A percentile compares a stretch with the other conserved stretches of the same genome.
Evolutionary conservation across 306 rosid species (phyloP).

Genomic region (Glycine tomentella): DNA sequence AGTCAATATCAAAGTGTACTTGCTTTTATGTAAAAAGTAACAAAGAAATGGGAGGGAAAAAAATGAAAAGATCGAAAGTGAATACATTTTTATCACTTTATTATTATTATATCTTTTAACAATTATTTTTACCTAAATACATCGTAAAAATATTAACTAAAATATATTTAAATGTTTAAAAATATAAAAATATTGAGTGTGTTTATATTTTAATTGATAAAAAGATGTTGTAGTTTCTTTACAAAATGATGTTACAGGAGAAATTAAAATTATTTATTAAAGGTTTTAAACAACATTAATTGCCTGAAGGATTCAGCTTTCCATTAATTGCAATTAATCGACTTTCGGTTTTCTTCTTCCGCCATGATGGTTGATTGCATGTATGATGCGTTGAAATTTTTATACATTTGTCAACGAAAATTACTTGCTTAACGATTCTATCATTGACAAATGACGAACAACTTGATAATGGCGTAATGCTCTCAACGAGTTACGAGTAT

Average conservation of each 20-base stretch:
- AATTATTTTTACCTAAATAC: too few species aligned
- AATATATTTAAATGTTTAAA: too few species aligned
- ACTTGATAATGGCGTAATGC: too few species aligned
- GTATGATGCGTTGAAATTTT: slow-evolving; percentile 1
- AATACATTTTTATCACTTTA: not conserved
- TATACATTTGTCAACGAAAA: slow-evolving; percentile 29
- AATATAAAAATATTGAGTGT: not conserved
- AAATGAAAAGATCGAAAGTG: not conserved
- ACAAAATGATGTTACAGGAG: too few species aligned
- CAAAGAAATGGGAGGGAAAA: not conserved
- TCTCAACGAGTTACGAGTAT: too few species aligned
- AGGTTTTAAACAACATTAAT: too few species aligned
- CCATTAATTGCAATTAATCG: not conserved
- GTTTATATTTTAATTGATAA: too few species aligned
- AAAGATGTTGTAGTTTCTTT: too few species aligned
- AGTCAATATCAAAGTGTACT: not conserved
- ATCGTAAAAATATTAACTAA: not conserved
- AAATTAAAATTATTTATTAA: too few species aligned
- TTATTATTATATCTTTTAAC: not conserved
- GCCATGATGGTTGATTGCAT: not conserved
- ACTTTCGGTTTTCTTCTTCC: slow-evolving; percentile 10
- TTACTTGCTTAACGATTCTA: slow-evolving; percentile 9
- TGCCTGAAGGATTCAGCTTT: slow-evolving; percentile 8
- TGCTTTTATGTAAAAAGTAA: not conserved
- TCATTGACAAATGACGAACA: slow-evolving; percentile 8